phyloP scores from a whole-genome alignment of 2,329 filamentous ascomycete genomes.

The Xylaria sp. region DNA sequence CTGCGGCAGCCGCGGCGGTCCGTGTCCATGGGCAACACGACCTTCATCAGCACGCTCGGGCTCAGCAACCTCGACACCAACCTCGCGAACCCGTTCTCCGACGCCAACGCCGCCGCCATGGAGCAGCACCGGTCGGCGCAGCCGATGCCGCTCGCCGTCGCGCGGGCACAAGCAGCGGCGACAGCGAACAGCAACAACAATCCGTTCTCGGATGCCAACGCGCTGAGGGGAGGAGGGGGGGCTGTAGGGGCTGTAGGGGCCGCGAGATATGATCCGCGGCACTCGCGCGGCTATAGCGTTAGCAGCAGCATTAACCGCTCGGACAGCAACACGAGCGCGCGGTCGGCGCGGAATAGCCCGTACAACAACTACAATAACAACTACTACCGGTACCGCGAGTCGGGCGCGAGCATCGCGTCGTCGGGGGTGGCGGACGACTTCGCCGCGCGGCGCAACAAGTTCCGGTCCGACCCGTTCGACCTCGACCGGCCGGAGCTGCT shows the following conservation, averaged over 20 bases:
- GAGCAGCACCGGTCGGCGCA: too few species aligned
- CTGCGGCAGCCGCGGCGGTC: too few species aligned
- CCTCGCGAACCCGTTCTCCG: conserved; percentile 54
- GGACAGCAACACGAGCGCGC: conserved; percentile 31
- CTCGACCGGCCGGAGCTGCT: conserved; percentile 58
- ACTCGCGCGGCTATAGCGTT: conserved; percentile 52
- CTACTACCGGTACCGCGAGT: conserved; percentile 45
- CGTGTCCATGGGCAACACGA: conserved; percentile 40
- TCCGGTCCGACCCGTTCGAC: conserved; percentile 67
- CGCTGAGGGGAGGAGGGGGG: too few species aligned
- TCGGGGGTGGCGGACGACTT: too few species aligned
- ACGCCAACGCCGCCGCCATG: conserved; percentile 49
- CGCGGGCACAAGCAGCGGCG: too few species aligned
- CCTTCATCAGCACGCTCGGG: conserved; percentile 45
- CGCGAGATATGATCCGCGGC: conserved; percentile 51
- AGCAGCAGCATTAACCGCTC: conserved; percentile 33
- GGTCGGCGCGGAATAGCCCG: conserved; percentile 42
- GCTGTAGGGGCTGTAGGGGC: too few species aligned
- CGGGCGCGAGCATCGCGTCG: conserved; percentile 45
- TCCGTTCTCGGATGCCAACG: too few species aligned
- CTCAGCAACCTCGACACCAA: conserved; percentile 43
- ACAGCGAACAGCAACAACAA: too few species aligned
- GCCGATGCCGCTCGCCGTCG: too few species aligned
- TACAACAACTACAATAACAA: too few species aligned
- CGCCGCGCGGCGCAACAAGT: conserved; percentile 52